Evolutionary conservation across 2,329 filamentous ascomycete genomes (phyloP).

Genomic region (Clarireedia monteithiana): DNA sequence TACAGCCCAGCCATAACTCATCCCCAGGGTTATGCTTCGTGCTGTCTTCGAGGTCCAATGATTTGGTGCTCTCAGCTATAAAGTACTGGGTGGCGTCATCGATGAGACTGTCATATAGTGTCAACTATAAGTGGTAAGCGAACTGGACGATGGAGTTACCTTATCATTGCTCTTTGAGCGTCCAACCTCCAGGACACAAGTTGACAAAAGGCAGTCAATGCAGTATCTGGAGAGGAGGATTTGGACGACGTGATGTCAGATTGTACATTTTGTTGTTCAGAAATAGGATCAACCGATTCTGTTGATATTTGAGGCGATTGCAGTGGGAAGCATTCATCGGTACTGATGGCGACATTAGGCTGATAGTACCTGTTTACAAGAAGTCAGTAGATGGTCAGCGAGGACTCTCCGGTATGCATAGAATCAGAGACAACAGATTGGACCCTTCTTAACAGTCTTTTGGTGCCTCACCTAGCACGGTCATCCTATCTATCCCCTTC

Average conservation of each 20-base stretch:
- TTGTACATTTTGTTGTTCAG: conserved; percentile 12
- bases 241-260: conserved; percentile 25
- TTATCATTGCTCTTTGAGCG: conserved; percentile 41
- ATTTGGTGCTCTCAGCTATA: conserved; percentile 43
- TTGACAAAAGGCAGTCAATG: conserved; percentile 40
- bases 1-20: conserved; percentile 29
- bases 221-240: conserved; percentile 35
- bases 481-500: not conserved
- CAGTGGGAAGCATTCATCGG: conserved; percentile 1
- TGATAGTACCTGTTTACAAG: conserved; percentile 25
- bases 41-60: conserved; percentile 30
- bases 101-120: conserved; percentile 31
- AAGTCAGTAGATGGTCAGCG: conserved; percentile 5
- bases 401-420: not conserved
- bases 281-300: not conserved
- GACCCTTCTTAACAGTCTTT: too few relatives aligned
- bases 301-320: not conserved
- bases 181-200: conserved; percentile 41
- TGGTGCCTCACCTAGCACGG: too few relatives aligned
- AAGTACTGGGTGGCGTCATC: conserved; percentile 40
- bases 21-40: conserved; percentile 25
- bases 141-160: conserved; percentile 11
- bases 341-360: conserved; percentile 13
- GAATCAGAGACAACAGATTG: not conserved
- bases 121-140: conserved; percentile 9